phyloP scores from a whole-genome alignment of 164 flowering plant genomes.

The Berberis vulgaris region DNA sequence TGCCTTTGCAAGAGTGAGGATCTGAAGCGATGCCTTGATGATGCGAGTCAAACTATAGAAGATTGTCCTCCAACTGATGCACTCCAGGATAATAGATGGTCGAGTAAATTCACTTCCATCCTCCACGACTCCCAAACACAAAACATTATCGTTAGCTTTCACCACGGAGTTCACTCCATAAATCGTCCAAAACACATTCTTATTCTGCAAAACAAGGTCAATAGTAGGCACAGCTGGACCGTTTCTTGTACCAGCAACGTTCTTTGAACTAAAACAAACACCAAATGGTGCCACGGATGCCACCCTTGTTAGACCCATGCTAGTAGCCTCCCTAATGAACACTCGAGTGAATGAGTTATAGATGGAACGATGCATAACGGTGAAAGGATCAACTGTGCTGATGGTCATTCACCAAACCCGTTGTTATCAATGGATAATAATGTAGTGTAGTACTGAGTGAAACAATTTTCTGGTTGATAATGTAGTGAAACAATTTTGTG shows the following conservation, averaged over 20 bases:
- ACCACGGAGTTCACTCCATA: slow-evolving; percentile 37
- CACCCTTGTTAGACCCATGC: slow-evolving; percentile 15
- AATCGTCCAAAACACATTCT: slow-evolving; percentile 25
- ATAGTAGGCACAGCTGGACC: slow-evolving; percentile 34
- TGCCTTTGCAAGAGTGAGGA: slow-evolving; percentile 22
- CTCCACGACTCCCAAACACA: slow-evolving; percentile 31
- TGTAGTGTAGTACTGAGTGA: slow-evolving; percentile 11
- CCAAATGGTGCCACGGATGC: slow-evolving; percentile 28
- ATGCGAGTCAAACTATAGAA: slow-evolving; percentile 36
- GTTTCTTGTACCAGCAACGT: slow-evolving; percentile 16
- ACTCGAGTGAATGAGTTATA: slow-evolving; percentile 17
- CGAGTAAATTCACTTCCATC: slow-evolving; percentile 2
- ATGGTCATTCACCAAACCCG: slow-evolving; percentile 26
- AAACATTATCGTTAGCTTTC: slow-evolving; percentile 15
- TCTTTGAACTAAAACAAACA: slow-evolving; percentile 22
- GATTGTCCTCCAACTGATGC: slow-evolving; percentile 30
- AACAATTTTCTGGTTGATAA: slow-evolving; percentile 18
- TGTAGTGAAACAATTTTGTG: slow-evolving; percentile 28
- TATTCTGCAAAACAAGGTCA: slow-evolving; percentile 26
- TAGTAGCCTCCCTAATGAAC: slow-evolving; percentile 15
- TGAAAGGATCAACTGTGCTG: slow-evolving; percentile 48
- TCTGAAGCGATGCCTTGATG: slow-evolving; percentile 36
- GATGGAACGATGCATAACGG: slow-evolving; percentile 29
- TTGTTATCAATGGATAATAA: slow-evolving; percentile 8
- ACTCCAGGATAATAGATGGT: slow-evolving; percentile 13